These are phyloP conservation scores for Mycena rosella DNA, from an alignment of 768 basidiomycete genomes.

Conservation along the genomic window DNA sequence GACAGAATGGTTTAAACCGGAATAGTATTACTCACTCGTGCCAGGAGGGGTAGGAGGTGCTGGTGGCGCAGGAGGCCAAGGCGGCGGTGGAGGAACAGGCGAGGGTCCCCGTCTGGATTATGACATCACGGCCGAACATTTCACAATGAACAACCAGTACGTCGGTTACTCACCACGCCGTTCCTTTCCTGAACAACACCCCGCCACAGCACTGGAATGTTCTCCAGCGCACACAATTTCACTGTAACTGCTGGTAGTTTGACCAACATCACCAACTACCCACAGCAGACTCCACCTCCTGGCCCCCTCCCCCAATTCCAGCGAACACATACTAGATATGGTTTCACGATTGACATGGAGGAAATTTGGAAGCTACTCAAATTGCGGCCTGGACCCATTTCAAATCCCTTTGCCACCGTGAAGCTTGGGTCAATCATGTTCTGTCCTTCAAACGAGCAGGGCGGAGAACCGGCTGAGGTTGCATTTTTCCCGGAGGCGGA, in stretches of 20 bases:
- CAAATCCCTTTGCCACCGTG: slow-evolving; percentile 17
- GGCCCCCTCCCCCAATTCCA: slow-evolving; percentile 19
- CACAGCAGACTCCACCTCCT: slow-evolving; percentile 2
- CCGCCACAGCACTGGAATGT: not conserved
- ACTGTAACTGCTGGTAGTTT: no score
- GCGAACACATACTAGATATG: slow-evolving; percentile 13
- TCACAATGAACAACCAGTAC: slow-evolving; percentile 3
- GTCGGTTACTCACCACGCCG: slow-evolving; percentile 12
- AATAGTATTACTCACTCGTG: slow-evolving; percentile 14
- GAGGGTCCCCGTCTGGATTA: slow-evolving; percentile 3
- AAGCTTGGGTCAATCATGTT: slow-evolving; percentile 20
- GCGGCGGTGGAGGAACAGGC: slow-evolving; percentile 11
- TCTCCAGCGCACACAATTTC: no score
- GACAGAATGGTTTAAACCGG: slow-evolving; percentile 8
- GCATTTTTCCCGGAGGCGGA: slow-evolving; percentile 17
- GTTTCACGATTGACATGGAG: slow-evolving; percentile 15
- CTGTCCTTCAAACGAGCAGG: slow-evolving; percentile 17
- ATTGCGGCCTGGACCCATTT: slow-evolving; percentile 15
- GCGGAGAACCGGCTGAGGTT: slow-evolving; percentile 19
- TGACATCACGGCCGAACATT: not conserved
- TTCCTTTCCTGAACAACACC: no score
- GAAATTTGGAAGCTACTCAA: slow-evolving; percentile 18
- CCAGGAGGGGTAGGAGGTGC: not conserved
- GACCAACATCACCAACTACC: no score
- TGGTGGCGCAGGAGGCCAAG: not conserved